phyloP scores from a whole-genome alignment of 495 filamentous ascomycete species.

The Tuber umbilicatum region DNA sequence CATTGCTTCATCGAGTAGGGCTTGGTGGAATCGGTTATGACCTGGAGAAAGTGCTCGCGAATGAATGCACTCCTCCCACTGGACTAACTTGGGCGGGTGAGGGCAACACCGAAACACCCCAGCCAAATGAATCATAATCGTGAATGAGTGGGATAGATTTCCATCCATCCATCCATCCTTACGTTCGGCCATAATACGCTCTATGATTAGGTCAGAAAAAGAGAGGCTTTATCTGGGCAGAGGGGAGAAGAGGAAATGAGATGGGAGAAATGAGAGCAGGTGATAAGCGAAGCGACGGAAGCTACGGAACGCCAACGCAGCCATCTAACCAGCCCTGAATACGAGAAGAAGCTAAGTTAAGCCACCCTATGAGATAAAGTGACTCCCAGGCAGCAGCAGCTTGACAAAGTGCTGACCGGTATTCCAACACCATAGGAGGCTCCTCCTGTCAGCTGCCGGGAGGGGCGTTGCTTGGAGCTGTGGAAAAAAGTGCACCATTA shows the following conservation, averaged over 20 bases:
- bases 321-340: not conserved
- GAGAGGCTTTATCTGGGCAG: not conserved
- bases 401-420: not conserved
- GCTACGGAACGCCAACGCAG: not conserved
- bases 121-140: not conserved
- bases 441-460: not conserved
- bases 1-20: not conserved
- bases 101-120: not conserved
- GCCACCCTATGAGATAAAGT: not conserved
- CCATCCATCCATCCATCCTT: not conserved
- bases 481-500: not conserved
- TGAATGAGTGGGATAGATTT: not conserved
- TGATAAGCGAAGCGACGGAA: not conserved
- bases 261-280: not conserved
- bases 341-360: not conserved
- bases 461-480: not conserved
- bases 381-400: not conserved
- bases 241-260: not conserved
- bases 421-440: not conserved
- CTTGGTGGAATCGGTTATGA: too few relatives aligned
- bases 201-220: not conserved
- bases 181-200: not conserved
- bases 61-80: not conserved
- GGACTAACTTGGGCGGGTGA: not conserved
- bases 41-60: not conserved